Base-by-base conservation (phyloP, 1,139 yeast species). In the Yamadazyma oceani region DNA sequence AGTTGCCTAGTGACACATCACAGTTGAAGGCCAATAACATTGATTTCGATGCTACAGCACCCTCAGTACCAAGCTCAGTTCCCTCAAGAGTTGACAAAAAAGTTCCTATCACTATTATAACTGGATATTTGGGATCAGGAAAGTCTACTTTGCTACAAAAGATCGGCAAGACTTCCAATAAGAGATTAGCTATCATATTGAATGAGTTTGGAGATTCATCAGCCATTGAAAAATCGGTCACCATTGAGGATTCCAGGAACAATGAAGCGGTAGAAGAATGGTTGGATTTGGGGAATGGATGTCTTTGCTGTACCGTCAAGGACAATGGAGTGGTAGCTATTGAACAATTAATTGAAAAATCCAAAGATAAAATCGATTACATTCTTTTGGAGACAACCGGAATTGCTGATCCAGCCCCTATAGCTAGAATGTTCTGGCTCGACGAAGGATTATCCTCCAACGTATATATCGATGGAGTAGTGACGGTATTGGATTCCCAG, bases 351-450 rank as follows among this genome's bases (percentile, higher is more conserved):
- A 82, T 92, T 50, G 84, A 80, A 34, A 75, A 82, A 34, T 77
- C 84, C 28, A 84, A 82, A 12, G 83, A 78, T 31, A 75, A 74
- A 38, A 90, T 92, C 42, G 98, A 94, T 58, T 86, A 92, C 54
- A 89, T 92, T 19, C 60, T 92, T 19, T 65, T 94, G 39, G 99
- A 92, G 57, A 94, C 99, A 0, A 88, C 97, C 0, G 99, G 99
- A 0, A 73, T 94, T n/a, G 98, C 99, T 0, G 97, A 92, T 56
- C 98, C 98, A 0, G 97, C 85, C 0, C 97, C 97, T 0, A 88
- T 92, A 26, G 96, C 97, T 7, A 80, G 82, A 49, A 92, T 92
- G 96, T 92, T 92, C 60, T 92, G 98, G 98, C 70, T 90, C 28
- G 98, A 92, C 58, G 94, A 86, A 25, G 97, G 92, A 0, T 66